These are phyloP conservation scores for Hirsutella rhossiliensis DNA, from an alignment of 2,329 filamentous ascomycete species.

Conservation along the genomic window DNA sequence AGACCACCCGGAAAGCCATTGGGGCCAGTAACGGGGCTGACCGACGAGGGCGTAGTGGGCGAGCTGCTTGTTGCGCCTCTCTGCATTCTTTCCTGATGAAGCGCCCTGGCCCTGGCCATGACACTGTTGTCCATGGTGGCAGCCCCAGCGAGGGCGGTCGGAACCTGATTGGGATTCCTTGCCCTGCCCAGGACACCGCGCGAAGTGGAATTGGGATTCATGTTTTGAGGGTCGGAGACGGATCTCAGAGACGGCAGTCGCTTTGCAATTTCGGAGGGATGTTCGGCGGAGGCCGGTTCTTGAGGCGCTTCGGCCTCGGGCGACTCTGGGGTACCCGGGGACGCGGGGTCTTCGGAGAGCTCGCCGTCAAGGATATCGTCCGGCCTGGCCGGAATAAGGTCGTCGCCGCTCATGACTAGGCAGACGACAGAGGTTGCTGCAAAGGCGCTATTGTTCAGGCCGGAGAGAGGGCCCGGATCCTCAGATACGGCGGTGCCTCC, in stretches of 20 bases:
- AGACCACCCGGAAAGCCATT: slow-evolving; percentile 32
- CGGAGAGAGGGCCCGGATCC: slow-evolving; percentile 2
- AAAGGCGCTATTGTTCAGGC: slow-evolving; percentile 1
- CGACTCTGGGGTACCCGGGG: slow-evolving; percentile 32
- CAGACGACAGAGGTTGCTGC: background rate
- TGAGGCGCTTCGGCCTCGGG: slow-evolving; percentile 36
- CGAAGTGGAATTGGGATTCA: slow-evolving; percentile 77
- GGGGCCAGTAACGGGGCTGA: slow-evolving; percentile 20
- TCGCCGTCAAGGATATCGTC: slow-evolving; percentile 28
- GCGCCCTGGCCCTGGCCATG: slow-evolving; percentile 34
- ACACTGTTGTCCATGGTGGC: slow-evolving; percentile 25
- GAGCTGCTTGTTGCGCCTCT: slow-evolving; percentile 21
- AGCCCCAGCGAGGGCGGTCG: slow-evolving; percentile 21
- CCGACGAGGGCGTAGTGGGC: slow-evolving; percentile 17
- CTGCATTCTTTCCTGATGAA: slow-evolving; percentile 33
- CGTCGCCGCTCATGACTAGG: slow-evolving; percentile 15
- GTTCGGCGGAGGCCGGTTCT: slow-evolving; percentile 25
- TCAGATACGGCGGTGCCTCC: background rate
- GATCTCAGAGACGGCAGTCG: slow-evolving; percentile 48
- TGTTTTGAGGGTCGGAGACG: slow-evolving; percentile 46
- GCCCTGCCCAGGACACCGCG: slow-evolving; percentile 62
- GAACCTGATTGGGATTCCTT: slow-evolving; percentile 35
- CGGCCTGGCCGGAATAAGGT: slow-evolving; percentile 31
- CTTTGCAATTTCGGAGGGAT: slow-evolving; percentile 22
- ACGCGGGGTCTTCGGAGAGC: slow-evolving; percentile 23